Conservation (phyloP, 352 stramenopile genomes). For the Globisporangium barbulae region DNA sequence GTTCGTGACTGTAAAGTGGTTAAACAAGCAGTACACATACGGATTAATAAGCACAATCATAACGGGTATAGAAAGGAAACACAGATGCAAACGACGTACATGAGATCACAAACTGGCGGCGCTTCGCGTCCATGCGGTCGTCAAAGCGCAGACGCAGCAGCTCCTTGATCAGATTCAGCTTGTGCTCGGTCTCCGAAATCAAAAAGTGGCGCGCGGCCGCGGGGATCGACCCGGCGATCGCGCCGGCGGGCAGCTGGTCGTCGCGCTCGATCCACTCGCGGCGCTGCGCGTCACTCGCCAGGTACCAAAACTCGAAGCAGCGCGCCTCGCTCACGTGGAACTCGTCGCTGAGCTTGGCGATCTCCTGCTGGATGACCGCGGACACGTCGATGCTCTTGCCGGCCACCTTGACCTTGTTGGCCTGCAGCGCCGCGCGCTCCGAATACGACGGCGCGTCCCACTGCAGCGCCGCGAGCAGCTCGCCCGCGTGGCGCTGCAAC, state of each 20-base stretch:
- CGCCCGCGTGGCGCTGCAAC: constrained; percentile 37
- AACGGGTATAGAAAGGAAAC: neutral
- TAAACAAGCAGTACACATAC: neutral
- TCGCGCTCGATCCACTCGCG: constrained; percentile 70
- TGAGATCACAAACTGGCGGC: constrained; percentile 56
- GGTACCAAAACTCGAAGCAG: constrained; percentile 75
- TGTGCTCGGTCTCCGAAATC: constrained; percentile 71
- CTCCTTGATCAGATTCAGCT: constrained; percentile 73
- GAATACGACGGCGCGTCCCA: constrained; percentile 32
- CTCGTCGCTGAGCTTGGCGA: constrained; percentile 77
- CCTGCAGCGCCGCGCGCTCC: constrained; percentile 62
- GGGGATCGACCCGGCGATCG: constrained; percentile 56
- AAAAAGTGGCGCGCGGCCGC: constrained; percentile 72
- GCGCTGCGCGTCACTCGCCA: constrained; percentile 66
- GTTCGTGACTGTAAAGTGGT: constrained; percentile 42
- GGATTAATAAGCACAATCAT: neutral
- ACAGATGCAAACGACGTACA: constrained; percentile 21
- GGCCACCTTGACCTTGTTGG: constrained; percentile 52
- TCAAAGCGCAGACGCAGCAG: constrained; percentile 67
- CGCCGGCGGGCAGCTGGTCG: constrained; percentile 47
- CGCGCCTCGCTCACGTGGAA: constrained; percentile 57
- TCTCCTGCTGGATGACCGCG: constrained; percentile 77
- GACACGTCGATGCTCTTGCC: constrained; percentile 74
- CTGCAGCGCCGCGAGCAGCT: constrained; percentile 41
- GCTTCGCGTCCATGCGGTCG: constrained; percentile 44